These are phyloP conservation scores for Salicornia ramosissima DNA, from an alignment of 148 eudicot genomes.

Conservation along the genomic window DNA sequence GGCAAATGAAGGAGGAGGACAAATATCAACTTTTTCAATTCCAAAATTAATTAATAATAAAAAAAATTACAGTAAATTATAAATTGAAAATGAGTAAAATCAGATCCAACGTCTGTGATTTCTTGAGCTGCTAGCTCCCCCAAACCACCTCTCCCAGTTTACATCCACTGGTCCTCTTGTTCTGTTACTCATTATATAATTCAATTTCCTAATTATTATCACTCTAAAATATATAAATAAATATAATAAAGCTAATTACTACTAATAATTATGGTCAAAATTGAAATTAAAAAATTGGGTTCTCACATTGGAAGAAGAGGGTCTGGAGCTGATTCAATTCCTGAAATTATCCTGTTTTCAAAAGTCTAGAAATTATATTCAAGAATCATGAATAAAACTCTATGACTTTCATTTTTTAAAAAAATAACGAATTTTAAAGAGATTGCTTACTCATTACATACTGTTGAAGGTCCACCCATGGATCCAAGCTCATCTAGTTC, in stretches of 20 bases:
- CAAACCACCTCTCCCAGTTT: conserved; percentile 47
- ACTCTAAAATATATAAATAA: background rate
- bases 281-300: no score
- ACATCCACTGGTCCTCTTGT: conserved; percentile 39
- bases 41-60: no score
- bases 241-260: background rate
- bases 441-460: conserved; percentile 31
- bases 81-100: no score
- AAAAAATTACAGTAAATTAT: no score
- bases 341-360: conserved; percentile 32
- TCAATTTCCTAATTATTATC: background rate
- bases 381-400: background rate
- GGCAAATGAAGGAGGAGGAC: no score
- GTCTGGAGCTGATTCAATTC: conserved; percentile 34
- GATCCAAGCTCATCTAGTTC: conserved; percentile 35
- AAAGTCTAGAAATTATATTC: background rate
- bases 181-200: conserved; percentile 12
- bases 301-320: conserved; percentile 27
- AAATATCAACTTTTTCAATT: no score
- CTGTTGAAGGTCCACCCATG: conserved; percentile 32
- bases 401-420: no score
- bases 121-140: conserved; percentile 35
- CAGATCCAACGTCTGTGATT: conserved; percentile 41
- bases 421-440: background rate
- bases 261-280: background rate